phyloP scores from a whole-genome alignment of 176 grass and related monocot species.

The Puya raimondii region DNA sequence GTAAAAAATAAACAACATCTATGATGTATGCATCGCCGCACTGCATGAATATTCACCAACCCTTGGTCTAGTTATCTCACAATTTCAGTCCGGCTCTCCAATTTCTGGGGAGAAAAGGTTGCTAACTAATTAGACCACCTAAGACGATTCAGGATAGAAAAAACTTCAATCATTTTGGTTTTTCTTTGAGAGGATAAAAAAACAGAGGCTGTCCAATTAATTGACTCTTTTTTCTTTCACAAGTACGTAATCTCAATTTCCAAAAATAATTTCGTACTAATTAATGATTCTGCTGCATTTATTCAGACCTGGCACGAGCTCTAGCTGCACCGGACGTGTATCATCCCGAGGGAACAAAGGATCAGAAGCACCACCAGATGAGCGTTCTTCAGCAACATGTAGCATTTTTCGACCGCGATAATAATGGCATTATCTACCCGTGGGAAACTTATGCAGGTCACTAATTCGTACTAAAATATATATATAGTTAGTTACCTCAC shows the following conservation, averaged over 20 bases:
- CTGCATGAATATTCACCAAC: too few relatives aligned
- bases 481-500: not conserved
- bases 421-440: constrained; percentile 75
- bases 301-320: constrained; percentile 58
- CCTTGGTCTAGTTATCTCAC: too few relatives aligned
- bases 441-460: constrained; percentile 73
- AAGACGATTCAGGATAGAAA: too few relatives aligned
- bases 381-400: constrained; percentile 92
- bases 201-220: too few relatives aligned
- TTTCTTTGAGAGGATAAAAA: too few relatives aligned
- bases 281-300: not conserved
- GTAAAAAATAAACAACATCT: too few relatives aligned
- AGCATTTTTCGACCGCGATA: constrained; percentile 75
- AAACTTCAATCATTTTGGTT: too few relatives aligned
- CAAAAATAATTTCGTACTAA: not conserved
- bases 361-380: constrained; percentile 43
- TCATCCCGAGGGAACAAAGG: constrained; percentile 68
- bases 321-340: constrained; percentile 71
- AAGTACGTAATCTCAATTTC: not conserved
- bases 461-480: not conserved
- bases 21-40: too few relatives aligned
- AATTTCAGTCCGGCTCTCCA: too few relatives aligned
- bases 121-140: too few relatives aligned
- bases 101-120: too few relatives aligned
- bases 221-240: not conserved